Evolutionary conservation across 2,329 filamentous ascomycete species (phyloP).

Genomic region (Ilyonectria sp.): DNA sequence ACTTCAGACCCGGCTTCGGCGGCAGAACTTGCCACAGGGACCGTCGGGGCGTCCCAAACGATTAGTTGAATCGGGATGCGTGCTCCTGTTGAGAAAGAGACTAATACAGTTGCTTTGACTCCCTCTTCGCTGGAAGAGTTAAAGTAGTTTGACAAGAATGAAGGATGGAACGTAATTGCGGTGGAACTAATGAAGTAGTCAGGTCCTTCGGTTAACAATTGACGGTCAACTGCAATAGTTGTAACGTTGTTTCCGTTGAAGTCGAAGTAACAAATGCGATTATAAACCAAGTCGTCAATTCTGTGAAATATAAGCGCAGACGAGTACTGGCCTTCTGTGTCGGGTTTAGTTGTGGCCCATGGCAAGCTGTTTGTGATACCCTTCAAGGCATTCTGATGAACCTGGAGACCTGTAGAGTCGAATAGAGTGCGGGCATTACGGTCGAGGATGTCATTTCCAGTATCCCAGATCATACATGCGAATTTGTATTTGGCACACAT

Average conservation of each 20-base stretch:
- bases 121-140: slow-evolving; percentile 59
- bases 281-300: background rate
- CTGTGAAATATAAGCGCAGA: background rate
- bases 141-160: slow-evolving; percentile 63
- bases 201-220: background rate
- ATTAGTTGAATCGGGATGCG: slow-evolving; percentile 63
- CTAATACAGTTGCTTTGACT: slow-evolving; percentile 64
- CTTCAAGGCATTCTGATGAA: background rate
- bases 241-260: background rate
- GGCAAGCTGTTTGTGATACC: background rate
- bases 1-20: background rate
- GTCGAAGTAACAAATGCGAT: background rate
- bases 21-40: background rate
- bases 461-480: slow-evolving; percentile 71
- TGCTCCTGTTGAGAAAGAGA: slow-evolving; percentile 67
- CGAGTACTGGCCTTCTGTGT: background rate
- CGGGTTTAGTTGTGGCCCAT: background rate
- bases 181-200: slow-evolving; percentile 64
- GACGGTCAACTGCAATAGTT: background rate
- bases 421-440: slow-evolving; percentile 56
- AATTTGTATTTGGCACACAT: slow-evolving; percentile 65
- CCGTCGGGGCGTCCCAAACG: slow-evolving; percentile 64
- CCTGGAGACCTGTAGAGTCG: background rate
- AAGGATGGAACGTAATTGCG: slow-evolving; percentile 62
- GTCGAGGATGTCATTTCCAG: slow-evolving; percentile 69